Evolutionary conservation across 176 grass and related monocot species (phyloP), one percentile per base, ranked within the genome.

Genomic region (Calamus simplicifolius): DNA sequence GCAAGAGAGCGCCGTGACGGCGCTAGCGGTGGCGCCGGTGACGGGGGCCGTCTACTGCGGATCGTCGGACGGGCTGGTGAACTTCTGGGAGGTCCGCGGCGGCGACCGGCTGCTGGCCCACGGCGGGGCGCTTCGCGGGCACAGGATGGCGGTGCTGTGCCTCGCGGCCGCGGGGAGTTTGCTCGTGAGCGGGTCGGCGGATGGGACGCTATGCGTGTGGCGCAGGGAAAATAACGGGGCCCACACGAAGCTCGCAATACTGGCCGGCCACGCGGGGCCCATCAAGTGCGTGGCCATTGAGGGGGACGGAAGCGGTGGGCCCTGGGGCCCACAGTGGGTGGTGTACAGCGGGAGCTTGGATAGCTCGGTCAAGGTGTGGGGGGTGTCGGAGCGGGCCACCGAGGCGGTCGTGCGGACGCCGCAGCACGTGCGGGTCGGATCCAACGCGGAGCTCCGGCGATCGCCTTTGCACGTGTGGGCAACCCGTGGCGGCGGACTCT

Each of bases 121-220:
- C 16, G 48, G 26, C 0, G 82, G 62, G 3, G 68, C 58, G 5
- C 75, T 90, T 26, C 64, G 16, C 5, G 69, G 76, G 0, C 86
- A 83, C 70, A 10, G 8, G 43, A 63, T 51, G 73, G 75, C 63
- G 2, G 74, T 95, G 27, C 63, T 89, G 62, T 95, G 80, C 67
- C 79, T 95, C 57, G 79, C 82, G 0, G 85, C 67, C 1, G 58
- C 76, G 0, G 82, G 86, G 0, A 52, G 49, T 18, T 38, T 95
- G 54, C 50, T 89, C 3, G 80, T 79, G 0, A 86, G 85, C 50
- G 90, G 82, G 2, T 89, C 90, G 1, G 77, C 77, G 1, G 82
- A 95, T 69, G 35, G 38, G 19, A 90, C 58, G 25, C 61, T 95
- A n/a, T 63, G 74, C 59, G 80, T 70, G 48, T 95, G 90, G 86